A percentile compares a stretch with the other conserved stretches of the same genome.
phyloP scores from a whole-genome alignment of 2,329 filamentous ascomycete genomes.

The Fusarium graminum region DNA sequence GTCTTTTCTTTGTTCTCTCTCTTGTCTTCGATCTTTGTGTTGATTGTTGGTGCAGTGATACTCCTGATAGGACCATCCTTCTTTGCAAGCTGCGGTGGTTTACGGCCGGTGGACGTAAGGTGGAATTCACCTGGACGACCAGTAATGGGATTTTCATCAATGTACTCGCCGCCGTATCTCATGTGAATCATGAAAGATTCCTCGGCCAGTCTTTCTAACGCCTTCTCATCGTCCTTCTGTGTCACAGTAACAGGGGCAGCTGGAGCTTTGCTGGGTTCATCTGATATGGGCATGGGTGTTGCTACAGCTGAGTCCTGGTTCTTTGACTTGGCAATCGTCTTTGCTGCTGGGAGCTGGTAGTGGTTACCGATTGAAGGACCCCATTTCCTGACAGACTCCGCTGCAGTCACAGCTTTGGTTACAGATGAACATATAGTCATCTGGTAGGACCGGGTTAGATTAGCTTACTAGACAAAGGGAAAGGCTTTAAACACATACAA shows the following conservation, averaged over 20 bases:
- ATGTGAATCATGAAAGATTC: constrained; percentile 70
- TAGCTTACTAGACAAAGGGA: not conserved
- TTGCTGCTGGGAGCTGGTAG: constrained; percentile 59
- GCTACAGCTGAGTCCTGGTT: constrained; percentile 59
- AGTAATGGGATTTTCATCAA: constrained; percentile 77
- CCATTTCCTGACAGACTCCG: constrained; percentile 66
- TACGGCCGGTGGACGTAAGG: constrained; percentile 71
- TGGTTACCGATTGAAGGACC: constrained; percentile 66
- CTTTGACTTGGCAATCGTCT: constrained; percentile 48
- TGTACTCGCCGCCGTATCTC: constrained; percentile 72
- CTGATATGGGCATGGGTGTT: constrained; percentile 60
- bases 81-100: constrained; percentile 54
- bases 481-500: constrained; percentile 58
- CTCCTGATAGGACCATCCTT: constrained; percentile 52
- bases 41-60: constrained; percentile 54
- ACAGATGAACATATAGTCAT: constrained; percentile 68
- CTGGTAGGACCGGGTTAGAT: constrained; percentile 51
- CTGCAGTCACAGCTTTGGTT: constrained; percentile 64
- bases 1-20: constrained; percentile 63
- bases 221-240: constrained; percentile 56
- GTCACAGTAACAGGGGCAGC: constrained; percentile 38
- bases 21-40: constrained; percentile 60
- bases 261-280: constrained; percentile 50
- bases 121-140: constrained; percentile 75
- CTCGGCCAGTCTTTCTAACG: constrained; percentile 65